Base-by-base conservation (phyloP, 2,329 filamentous ascomycete species). In the Arthroderma sp. region DNA sequence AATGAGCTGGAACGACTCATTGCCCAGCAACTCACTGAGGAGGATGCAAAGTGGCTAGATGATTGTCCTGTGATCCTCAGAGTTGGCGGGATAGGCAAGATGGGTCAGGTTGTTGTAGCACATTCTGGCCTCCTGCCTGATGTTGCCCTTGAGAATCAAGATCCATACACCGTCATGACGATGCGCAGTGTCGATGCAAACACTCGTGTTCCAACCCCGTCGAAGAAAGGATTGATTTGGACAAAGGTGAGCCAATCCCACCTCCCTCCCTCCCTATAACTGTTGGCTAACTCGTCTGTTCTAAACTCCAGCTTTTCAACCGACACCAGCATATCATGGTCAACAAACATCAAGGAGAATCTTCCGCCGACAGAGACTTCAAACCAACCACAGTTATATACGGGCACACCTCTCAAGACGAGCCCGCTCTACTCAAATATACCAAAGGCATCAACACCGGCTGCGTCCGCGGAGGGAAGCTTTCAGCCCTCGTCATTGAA, bases 51-150 rank as follows among this genome's bases (percentile, higher is more conserved):
- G 8, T 94, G 81, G 78, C 71, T 94, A 28, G 67, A 77, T 43
- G 59, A 67, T 3, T 84, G 81, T 29, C 87, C 88, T 4, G 74
- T 93, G n/a, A 86, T 94, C 46, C 68, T 94, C 41, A 72, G 77
- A 46, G 67, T 87, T 30, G 83, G 85, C n/a, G 58, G 68, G 9
- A 64, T 88, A 32, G 67, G 71, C 1, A 65, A 63, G 1, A 68
- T 80, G 60, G 74, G 80, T 32, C 71, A 80, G 47, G 70, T 93
- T 4, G 71, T 81, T 4, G 81, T 87, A 42, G 89, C 88, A 5
- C 91, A 96, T 65, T 89, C 78, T 0, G 91, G 91, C 1, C 71
- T 96, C 2, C 80, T 91, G 0, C 85, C 89, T 0, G 82, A 80
- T 4, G 66, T 94, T 0, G 62, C 74, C 0, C 69, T 94, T 9